phyloP scores from a whole-genome alignment of 73 alveolate species.

The Blepharisma japonicum region DNA sequence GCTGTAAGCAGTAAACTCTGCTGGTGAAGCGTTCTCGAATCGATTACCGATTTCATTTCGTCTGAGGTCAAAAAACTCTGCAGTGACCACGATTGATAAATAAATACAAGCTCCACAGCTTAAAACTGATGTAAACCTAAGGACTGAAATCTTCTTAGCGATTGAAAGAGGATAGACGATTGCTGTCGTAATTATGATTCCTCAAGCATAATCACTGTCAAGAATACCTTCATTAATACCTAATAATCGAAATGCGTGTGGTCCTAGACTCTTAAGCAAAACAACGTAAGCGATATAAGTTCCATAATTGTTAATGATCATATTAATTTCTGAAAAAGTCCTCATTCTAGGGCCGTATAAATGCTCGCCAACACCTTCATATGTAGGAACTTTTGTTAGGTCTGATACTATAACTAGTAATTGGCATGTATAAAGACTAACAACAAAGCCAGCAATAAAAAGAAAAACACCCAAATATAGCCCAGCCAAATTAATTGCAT shows the following conservation, averaged over 20 bases:
- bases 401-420: slow-evolving; percentile 46
- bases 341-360: slow-evolving; percentile 46
- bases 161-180: slow-evolving; percentile 9
- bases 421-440: slow-evolving; percentile 59
- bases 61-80: slow-evolving; percentile 14
- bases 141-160: slow-evolving; percentile 1
- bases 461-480: slow-evolving; percentile 43
- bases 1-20: slow-evolving; percentile 36
- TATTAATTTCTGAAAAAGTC: slow-evolving; percentile 36
- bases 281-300: slow-evolving; percentile 58
- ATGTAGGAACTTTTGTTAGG: slow-evolving; percentile 42
- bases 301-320: slow-evolving; percentile 48
- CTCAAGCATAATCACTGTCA: not conserved
- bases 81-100: not conserved
- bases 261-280: slow-evolving; percentile 42
- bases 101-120: not conserved
- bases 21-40: not conserved
- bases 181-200: not conserved
- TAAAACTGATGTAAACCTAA: slow-evolving; percentile 21
- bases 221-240: not conserved
- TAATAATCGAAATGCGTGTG: slow-evolving; percentile 12
- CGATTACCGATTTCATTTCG: not conserved
- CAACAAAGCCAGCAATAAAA: slow-evolving; percentile 50
- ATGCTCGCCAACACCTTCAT: slow-evolving; percentile 48
- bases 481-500: slow-evolving; percentile 46